Evolutionary conservation across 73 alveolate species (phyloP), one percentile per base, ranked within the genome.

Genomic region (Stentor coeruleus): DNA sequence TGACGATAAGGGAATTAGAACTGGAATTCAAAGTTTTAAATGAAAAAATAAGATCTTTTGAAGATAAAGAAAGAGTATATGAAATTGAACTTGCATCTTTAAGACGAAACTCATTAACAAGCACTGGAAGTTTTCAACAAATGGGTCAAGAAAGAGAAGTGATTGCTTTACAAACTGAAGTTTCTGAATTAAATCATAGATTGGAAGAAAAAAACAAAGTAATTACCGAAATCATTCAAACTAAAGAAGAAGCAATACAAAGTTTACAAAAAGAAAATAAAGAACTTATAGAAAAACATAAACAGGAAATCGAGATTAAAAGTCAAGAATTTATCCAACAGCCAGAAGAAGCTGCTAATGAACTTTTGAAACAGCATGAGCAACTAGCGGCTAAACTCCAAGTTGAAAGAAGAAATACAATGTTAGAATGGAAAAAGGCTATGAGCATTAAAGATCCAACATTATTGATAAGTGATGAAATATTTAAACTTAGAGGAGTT

Each of bases 131-230:
- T 31, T n/a, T n/a, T n/a, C n/a, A 33, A 66, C 2, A 28, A 1
- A 20, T 66, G n/a, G 79, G 33, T 1, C 14, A 14, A 26, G 79
- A 66, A 66, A 66, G 79, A 66, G 79, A 66, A 66, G 15, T 66
- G 14, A 20, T 66, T 66, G 37, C 79, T 66, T 2, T 66, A 40
- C n/a, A 66, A 2, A 66, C 49, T 2, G 79, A 66, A 66, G 33
- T 28, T 26, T 37, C 40, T 20, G 37, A 40, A 20, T 33, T 66
- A 15, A 20, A 28, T 37, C 11, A 28, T 2, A 0, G 79, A 1
- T 26, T 66, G n/a, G 40, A 20, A 28, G 79, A 66, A 20, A 66
- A 66, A 66, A 40, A 66, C 11, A 40, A 66, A 26, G n/a, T 37
- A 66, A 66, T 66, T 31, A 26, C n/a, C n/a, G 79, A 66, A 33